A percentile compares a stretch with the other conserved stretches of the same genome.
phyloP scores from a whole-genome alignment of 2,329 filamentous ascomycete species.

The Aspergillus pseudoviridinutans region DNA sequence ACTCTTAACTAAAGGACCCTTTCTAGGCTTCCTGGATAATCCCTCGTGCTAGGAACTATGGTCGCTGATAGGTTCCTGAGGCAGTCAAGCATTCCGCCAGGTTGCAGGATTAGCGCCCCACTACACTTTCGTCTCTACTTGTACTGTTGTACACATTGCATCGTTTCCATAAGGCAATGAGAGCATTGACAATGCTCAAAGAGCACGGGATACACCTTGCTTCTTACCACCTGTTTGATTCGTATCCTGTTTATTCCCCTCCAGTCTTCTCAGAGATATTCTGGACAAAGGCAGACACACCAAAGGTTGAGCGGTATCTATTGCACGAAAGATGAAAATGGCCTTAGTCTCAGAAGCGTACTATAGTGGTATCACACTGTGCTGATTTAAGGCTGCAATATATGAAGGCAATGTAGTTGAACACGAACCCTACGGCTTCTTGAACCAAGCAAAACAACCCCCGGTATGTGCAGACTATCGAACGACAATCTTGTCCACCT shows the following conservation, averaged over 20 bases:
- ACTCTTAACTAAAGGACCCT: not conserved
- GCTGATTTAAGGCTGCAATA: not conserved
- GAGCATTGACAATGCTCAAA: not conserved
- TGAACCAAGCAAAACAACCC: not conserved
- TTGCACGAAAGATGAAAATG: not conserved
- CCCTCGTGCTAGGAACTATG: not conserved
- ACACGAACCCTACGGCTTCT: not conserved
- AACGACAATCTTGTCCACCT: constrained; percentile 77
- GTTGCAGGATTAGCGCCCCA: not conserved
- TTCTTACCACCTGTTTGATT: not conserved
- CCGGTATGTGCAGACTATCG: constrained; percentile 19
- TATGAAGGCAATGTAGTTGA: not conserved
- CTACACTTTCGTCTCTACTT: not conserved
- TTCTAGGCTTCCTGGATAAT: not conserved
- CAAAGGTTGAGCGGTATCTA: not conserved
- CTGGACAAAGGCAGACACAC: not conserved
- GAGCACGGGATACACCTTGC: not conserved
- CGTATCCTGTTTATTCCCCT: not conserved
- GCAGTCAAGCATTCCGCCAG: not conserved
- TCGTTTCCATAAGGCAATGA: no score
- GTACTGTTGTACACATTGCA: no score
- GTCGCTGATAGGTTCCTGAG: not conserved
- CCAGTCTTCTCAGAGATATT: not conserved
- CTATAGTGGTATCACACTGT: not conserved
- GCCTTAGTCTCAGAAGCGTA: not conserved